Evolutionary conservation across 192 early-diverging fungal species (phyloP).

Genomic region (Allomyces macrogynus): DNA sequence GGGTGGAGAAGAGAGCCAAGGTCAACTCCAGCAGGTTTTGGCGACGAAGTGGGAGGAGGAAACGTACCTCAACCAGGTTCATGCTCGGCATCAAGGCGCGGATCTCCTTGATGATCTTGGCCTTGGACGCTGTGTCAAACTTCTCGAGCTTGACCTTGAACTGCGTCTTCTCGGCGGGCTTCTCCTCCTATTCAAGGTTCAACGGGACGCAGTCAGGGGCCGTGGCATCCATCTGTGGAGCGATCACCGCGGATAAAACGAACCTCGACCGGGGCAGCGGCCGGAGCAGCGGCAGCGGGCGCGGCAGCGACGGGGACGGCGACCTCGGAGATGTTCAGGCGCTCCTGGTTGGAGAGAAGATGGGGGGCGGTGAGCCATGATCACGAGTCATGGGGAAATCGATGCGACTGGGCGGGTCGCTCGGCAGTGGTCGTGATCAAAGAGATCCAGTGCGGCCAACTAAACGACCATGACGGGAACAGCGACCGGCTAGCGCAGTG

Average conservation of each 20-base stretch:
- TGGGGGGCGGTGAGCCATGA: no score
- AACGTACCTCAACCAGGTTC: slow-evolving; percentile 72
- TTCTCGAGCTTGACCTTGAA: slow-evolving; percentile 93
- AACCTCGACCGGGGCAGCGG: slow-evolving; percentile 36
- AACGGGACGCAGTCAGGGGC: no score
- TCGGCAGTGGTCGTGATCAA: no score
- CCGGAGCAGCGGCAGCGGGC: slow-evolving; percentile 32
- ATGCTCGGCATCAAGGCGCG: slow-evolving; percentile 80
- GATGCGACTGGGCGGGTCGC: no score
- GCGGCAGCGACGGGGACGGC: slow-evolving; percentile 57
- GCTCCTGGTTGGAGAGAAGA: slow-evolving; percentile 21
- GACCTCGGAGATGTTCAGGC: slow-evolving; percentile 82
- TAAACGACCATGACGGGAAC: no score
- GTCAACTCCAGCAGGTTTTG: background rate
- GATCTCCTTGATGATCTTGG: slow-evolving; percentile 96
- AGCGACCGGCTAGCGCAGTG: no score
- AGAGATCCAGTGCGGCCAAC: no score
- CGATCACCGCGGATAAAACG: background rate
- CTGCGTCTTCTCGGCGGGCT: slow-evolving; percentile 74
- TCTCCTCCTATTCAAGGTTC: slow-evolving; percentile 35
- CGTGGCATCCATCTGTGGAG: no score
- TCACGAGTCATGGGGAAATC: no score
- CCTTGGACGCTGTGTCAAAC: slow-evolving; percentile 82
- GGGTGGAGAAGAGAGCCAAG: background rate
- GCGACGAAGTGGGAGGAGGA: background rate